Conservation (phyloP, 2,329 filamentous ascomycete species). For the Diaporthe aspalathi region DNA sequence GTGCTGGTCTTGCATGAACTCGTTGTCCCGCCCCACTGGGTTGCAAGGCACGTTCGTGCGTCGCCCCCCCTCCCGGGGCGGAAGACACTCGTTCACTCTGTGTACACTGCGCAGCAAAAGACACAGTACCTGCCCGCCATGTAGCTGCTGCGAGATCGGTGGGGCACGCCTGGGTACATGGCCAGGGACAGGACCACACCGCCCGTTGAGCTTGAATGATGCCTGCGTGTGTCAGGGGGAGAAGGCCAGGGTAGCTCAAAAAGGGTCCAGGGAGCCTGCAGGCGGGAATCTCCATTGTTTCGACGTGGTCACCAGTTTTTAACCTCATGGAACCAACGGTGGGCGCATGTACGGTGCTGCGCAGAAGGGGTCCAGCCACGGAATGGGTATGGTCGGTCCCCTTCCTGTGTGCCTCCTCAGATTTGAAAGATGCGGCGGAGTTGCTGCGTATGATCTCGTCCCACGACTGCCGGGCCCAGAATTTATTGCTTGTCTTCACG, state of each 20-base stretch:
- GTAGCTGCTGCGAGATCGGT: constrained; percentile 33
- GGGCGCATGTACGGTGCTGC: constrained; percentile 27
- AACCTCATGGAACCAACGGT: constrained; percentile 38
- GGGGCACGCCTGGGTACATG: constrained; percentile 16
- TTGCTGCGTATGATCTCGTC: constrained; percentile 36
- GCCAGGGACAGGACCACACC: constrained; percentile 33
- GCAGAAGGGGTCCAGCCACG: constrained; percentile 27
- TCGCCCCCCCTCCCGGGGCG: background rate
- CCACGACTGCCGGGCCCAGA: constrained; percentile 38
- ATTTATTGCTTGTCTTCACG: constrained; percentile 36
- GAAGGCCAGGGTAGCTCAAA: constrained; percentile 18
- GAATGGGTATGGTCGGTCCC: constrained; percentile 27
- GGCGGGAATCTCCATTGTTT: constrained; percentile 36
- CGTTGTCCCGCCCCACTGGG: constrained; percentile 25
- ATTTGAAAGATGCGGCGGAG: constrained; percentile 33
- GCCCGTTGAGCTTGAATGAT: constrained; percentile 32
- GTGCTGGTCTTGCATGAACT: constrained; percentile 39
- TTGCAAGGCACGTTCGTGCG: constrained; percentile 13
- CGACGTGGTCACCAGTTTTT: constrained; percentile 39
- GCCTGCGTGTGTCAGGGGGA: constrained; percentile 30
- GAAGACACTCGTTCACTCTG: constrained; percentile 28
- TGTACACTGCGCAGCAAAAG: constrained; percentile 15
- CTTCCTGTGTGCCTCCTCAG: constrained; percentile 21
- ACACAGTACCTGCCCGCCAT: constrained; percentile 28
- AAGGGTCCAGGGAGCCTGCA: constrained; percentile 32